Conservation (phyloP, 1,139 yeast genomes). For the Diutina ranongensis region DNA sequence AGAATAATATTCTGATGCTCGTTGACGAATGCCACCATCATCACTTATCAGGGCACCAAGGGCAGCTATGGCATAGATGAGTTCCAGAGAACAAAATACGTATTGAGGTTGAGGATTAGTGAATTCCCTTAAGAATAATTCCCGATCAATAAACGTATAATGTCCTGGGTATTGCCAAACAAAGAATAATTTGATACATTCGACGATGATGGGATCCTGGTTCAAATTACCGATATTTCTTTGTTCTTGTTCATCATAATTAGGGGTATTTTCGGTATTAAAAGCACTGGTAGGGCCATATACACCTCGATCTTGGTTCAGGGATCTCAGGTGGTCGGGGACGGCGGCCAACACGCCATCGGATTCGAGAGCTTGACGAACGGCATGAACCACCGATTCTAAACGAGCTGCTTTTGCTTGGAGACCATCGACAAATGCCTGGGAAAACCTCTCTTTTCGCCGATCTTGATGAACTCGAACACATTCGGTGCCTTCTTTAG, state of each 20-base stretch:
- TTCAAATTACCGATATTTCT: neutral
- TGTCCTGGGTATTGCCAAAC: slow-evolving; percentile 11
- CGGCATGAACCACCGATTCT: neutral
- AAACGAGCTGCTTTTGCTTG: neutral
- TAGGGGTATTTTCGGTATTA: neutral
- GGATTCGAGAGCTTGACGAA: neutral
- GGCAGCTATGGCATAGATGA: slow-evolving; percentile 11
- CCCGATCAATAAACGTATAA: slow-evolving; percentile 11
- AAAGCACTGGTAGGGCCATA: slow-evolving; percentile 1
- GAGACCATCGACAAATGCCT: neutral
- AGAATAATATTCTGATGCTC: slow-evolving; percentile 9
- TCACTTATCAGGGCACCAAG: slow-evolving; percentile 11
- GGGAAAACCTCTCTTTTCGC: neutral
- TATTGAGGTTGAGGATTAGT: slow-evolving; percentile 8
- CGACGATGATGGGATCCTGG: neutral
- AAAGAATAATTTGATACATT: slow-evolving; percentile 8
- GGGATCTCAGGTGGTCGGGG: neutral
- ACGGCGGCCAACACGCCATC: neutral
- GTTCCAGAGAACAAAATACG: slow-evolving; percentile 11
- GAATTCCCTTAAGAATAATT: slow-evolving; percentile 10
- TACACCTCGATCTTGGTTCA: neutral
- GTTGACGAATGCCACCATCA: slow-evolving; percentile 7
- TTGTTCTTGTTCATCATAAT: neutral
- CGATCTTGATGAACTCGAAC: neutral
- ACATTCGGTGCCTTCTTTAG: slow-evolving; percentile 5